Evolutionary conservation across 163 green algal species (phyloP).

Genomic region (Chlorella variabilis): DNA sequence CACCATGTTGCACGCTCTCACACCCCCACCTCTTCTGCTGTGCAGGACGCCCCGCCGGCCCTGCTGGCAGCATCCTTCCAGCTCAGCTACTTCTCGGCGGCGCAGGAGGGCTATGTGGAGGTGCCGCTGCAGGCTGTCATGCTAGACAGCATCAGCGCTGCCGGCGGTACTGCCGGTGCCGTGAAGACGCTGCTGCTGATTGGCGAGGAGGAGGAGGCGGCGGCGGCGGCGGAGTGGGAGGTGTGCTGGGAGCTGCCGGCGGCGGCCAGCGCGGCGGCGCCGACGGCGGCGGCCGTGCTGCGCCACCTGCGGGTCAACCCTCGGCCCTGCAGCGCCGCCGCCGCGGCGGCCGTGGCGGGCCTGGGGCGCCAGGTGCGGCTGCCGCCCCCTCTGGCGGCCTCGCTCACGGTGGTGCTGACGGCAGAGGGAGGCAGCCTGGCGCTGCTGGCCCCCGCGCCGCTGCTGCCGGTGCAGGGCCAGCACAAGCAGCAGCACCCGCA

Average conservation of each 20-base stretch:
- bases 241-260: conserved; percentile 23
- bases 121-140: not conserved
- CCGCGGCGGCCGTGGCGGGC: not conserved
- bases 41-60: not conserved
- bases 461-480: conserved; percentile 20
- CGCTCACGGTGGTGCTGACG: conserved; percentile 30
- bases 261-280: not conserved
- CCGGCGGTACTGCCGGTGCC: not conserved
- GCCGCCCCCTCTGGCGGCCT: conserved; percentile 21
- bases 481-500: not conserved
- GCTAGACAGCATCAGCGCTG: not conserved
- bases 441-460: conserved; percentile 22
- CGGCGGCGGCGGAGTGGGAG: conserved; percentile 19
- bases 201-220: not conserved
- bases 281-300: conserved; percentile 7
- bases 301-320: conserved; percentile 46
- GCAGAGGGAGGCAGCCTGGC: conserved; percentile 15
- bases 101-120: not conserved
- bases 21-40: not conserved
- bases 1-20: not conserved
- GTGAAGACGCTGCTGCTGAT: conserved; percentile 10
- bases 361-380: not conserved
- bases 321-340: not conserved
- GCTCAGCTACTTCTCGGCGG: not conserved
- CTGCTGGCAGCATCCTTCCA: conserved; percentile 4